Evolutionary conservation across 257 asterid species (phyloP).

Genomic region (Jacaranda mimosifolia): DNA sequence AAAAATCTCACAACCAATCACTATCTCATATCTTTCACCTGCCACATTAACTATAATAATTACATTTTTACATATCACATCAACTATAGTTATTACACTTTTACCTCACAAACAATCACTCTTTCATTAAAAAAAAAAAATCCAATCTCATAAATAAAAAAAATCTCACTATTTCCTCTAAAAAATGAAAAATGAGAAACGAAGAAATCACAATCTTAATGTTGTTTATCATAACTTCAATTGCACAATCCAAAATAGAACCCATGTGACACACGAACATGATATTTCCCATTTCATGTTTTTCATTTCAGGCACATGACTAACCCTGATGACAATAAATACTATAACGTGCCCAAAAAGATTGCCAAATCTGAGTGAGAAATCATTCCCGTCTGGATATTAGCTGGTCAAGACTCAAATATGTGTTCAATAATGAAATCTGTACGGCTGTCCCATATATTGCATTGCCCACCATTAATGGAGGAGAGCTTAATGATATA

Average conservation of each 20-base stretch:
- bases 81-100: too few species aligned
- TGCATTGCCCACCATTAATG: conserved; percentile 4
- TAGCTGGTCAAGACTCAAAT: conserved; percentile 33
- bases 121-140: too few species aligned
- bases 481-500: not conserved
- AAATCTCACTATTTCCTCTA: too few species aligned
- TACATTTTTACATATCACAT: too few species aligned
- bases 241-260: conserved; percentile 7
- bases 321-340: conserved; percentile 14
- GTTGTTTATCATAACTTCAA: conserved; percentile 1
- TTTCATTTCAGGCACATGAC: not conserved
- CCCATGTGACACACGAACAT: too few species aligned
- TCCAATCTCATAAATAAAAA: too few species aligned
- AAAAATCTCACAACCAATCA: too few species aligned
- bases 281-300: not conserved
- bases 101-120: too few species aligned
- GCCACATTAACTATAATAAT: too few species aligned
- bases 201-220: too few species aligned
- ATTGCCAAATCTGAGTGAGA: not conserved
- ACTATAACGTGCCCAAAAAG: conserved; percentile 21
- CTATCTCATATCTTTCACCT: too few species aligned
- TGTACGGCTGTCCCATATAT: conserved; percentile 38
- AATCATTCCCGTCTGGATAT: not conserved
- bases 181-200: too few species aligned
- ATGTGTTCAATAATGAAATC: not conserved